Conservation (phyloP, 2,329 filamentous ascomycete genomes). For the Aspergillus neotritici region DNA sequence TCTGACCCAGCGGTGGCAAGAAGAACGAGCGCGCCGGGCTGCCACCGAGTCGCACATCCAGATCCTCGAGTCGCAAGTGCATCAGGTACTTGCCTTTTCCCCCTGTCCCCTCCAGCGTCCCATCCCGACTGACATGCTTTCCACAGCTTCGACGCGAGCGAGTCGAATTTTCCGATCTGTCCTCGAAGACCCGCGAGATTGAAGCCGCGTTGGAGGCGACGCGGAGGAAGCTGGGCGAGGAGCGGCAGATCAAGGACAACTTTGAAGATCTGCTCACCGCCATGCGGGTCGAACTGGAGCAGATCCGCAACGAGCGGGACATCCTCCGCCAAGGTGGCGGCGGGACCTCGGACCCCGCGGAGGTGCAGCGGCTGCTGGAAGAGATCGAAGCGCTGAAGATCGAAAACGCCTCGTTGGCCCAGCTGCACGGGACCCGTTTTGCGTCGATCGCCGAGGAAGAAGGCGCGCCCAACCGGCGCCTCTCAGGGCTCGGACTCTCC, state of each 20-base stretch:
- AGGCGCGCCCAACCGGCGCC: constrained; percentile 39
- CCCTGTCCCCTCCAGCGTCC: neutral
- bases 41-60: constrained; percentile 79
- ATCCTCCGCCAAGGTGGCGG: constrained; percentile 63
- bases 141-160: constrained; percentile 44
- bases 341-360: constrained; percentile 34
- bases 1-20: constrained; percentile 77
- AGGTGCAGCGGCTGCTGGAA: constrained; percentile 71
- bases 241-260: constrained; percentile 81
- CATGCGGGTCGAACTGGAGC: constrained; percentile 74
- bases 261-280: constrained; percentile 87
- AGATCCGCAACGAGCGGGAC: constrained; percentile 80
- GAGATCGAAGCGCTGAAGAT: constrained; percentile 65
- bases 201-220: constrained; percentile 77
- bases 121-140: constrained; percentile 11
- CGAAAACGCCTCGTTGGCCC: constrained; percentile 42
- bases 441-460: constrained; percentile 58
- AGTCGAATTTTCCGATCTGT: constrained; percentile 45
- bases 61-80: constrained; percentile 71
- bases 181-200: constrained; percentile 66
- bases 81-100: constrained; percentile 49
- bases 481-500: constrained; percentile 49
- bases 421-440: constrained; percentile 48
- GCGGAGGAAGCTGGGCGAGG: constrained; percentile 73
- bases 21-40: constrained; percentile 71